phyloP scores from a whole-genome alignment of 148 eudicot genomes.

The Amaranthus hypochondriacus region DNA sequence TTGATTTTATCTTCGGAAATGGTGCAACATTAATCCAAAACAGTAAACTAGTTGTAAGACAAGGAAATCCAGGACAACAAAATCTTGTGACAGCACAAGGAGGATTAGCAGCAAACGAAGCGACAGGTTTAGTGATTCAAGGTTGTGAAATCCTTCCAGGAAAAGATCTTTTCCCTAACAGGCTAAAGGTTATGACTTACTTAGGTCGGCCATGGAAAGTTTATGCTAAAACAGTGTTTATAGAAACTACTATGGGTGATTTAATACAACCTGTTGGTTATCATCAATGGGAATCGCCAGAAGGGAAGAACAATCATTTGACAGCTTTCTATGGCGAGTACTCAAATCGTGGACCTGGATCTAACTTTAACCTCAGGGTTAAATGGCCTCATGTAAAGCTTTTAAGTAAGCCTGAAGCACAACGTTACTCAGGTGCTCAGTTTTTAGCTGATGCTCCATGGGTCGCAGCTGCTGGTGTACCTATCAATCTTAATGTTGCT shows the following conservation, averaged over 20 bases:
- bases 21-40: constrained; percentile 39
- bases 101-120: constrained; percentile 22
- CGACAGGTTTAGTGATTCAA: constrained; percentile 38
- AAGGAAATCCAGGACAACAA: constrained; percentile 29
- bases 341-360: constrained; percentile 37
- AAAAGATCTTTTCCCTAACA: constrained; percentile 23
- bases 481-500: constrained; percentile 17
- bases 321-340: constrained; percentile 42
- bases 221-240: constrained; percentile 34
- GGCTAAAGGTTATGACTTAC: constrained; percentile 27
- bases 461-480: constrained; percentile 15
- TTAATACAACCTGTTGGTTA: constrained; percentile 48
- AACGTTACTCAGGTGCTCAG: constrained; percentile 14
- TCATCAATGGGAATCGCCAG: constrained; percentile 23
- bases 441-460: constrained; percentile 33
- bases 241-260: constrained; percentile 39
- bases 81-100: constrained; percentile 50
- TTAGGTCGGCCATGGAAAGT: constrained; percentile 55
- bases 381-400: constrained; percentile 31
- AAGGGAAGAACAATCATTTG: constrained; percentile 15
- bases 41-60: constrained; percentile 28
- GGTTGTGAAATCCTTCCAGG: constrained; percentile 38
- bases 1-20: constrained; percentile 58
- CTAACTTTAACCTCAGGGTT: constrained; percentile 21
- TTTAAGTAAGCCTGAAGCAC: constrained; percentile 18